A percentile compares a stretch with the other conserved stretches of the same genome.
Evolutionary conservation across 257 asterid genomes (phyloP).

Genomic region (Ophiorrhiza pumila): DNA sequence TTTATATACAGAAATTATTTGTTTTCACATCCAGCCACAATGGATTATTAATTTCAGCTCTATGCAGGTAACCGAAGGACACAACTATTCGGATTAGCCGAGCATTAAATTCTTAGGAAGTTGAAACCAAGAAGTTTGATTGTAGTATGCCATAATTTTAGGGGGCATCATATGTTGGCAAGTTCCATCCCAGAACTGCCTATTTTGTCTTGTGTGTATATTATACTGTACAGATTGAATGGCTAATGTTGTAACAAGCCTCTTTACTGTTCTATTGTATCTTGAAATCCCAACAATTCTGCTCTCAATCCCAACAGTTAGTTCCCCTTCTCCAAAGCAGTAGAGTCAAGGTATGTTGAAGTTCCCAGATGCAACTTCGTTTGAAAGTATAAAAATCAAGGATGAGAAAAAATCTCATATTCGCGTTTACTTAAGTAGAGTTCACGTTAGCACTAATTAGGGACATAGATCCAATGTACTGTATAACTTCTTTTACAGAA

Average conservation of each 20-base stretch:
- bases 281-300: not conserved
- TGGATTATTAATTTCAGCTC: not conserved
- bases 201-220: not conserved
- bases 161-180: not conserved
- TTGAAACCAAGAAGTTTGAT: not conserved
- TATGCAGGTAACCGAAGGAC: conserved; percentile 25
- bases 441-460: too few relatives aligned
- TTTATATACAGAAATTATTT: not conserved
- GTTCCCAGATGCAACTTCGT: too few relatives aligned
- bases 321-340: too few relatives aligned
- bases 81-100: not conserved
- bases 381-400: too few relatives aligned
- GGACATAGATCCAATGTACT: too few relatives aligned
- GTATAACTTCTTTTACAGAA: too few relatives aligned
- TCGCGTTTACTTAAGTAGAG: too few relatives aligned
- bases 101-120: not conserved
- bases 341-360: too few relatives aligned
- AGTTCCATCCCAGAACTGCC: conserved; percentile 9
- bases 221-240: not conserved
- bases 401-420: too few relatives aligned
- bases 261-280: not conserved
- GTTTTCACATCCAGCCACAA: not conserved
- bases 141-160: not conserved
- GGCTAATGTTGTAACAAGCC: not conserved
- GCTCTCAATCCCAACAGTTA: too few relatives aligned